Percentiles rank a stretch among this genome's conserved stretches.
These are phyloP conservation scores for Xylaria palmicola DNA, from an alignment of 495 filamentous ascomycete genomes.

Conservation along the genomic window DNA sequence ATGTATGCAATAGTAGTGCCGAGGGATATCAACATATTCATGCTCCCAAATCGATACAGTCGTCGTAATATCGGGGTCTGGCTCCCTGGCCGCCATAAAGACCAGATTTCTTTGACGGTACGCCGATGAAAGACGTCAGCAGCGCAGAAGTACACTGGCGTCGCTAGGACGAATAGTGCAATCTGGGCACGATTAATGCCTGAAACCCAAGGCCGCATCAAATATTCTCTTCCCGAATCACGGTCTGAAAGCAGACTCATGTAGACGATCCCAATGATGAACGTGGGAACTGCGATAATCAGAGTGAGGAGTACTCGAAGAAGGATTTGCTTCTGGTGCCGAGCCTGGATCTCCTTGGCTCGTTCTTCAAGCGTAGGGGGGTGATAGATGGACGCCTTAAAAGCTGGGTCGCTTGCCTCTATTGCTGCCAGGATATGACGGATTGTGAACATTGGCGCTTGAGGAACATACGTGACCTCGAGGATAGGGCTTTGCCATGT, in stretches of 20 bases:
- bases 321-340: constrained; percentile 61
- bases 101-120: constrained; percentile 73
- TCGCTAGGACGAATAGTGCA: constrained; percentile 80
- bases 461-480: constrained; percentile 67
- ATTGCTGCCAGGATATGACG: constrained; percentile 69
- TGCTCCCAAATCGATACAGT: constrained; percentile 92
- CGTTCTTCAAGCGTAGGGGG: constrained; percentile 84
- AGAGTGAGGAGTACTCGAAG: constrained; percentile 68
- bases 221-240: constrained; percentile 55
- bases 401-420: constrained; percentile 59
- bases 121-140: constrained; percentile 84
- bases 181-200: constrained; percentile 77
- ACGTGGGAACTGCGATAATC: constrained; percentile 78
- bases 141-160: constrained; percentile 85
- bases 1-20: constrained; percentile 90
- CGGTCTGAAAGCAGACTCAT: constrained; percentile 72
- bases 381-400: constrained; percentile 69
- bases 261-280: constrained; percentile 86
- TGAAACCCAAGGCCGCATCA: constrained; percentile 72
- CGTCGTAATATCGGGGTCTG: constrained; percentile 69
- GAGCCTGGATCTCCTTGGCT: constrained; percentile 65
- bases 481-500: constrained; percentile 59
- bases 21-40: constrained; percentile 90
- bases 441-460: constrained; percentile 70
- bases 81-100: constrained; percentile 80